A percentile compares a stretch with the other conserved stretches of the same genome.
Conservation (phyloP, 495 filamentous ascomycete genomes). For the Pseudomonodictys pantanalensis region DNA sequence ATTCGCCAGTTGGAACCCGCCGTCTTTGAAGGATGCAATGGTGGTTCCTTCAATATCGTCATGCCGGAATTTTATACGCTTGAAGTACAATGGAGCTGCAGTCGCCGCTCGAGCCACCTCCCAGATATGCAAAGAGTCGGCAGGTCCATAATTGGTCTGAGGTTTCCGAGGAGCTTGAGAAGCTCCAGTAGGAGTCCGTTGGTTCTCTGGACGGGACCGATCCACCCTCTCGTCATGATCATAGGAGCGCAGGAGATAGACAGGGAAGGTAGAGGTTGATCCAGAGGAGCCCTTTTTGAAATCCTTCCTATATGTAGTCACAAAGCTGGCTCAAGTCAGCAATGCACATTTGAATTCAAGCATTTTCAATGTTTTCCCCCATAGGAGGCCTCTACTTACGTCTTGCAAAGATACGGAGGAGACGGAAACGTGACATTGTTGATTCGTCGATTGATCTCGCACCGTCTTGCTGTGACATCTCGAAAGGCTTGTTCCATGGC, state of each 20-base stretch:
- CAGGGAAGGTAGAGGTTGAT: not conserved
- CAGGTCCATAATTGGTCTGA: not conserved
- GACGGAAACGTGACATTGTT: conserved; percentile 2
- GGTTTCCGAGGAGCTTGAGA: not conserved
- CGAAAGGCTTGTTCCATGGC: conserved; percentile 3
- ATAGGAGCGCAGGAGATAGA: conserved; percentile 8
- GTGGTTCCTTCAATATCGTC: not conserved
- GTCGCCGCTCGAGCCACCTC: conserved; percentile 11
- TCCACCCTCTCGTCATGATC: not conserved
- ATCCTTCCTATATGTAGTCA: not conserved
- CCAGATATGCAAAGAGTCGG: conserved; percentile 4
- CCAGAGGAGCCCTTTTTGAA: not conserved
- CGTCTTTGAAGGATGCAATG: not conserved
- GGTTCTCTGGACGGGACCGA: not conserved
- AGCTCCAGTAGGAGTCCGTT: not conserved
- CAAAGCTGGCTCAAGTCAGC: not conserved
- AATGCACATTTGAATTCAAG: too few relatives aligned
- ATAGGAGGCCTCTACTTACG: not conserved
- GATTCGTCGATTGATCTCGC: not conserved
- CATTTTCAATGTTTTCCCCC: not conserved
- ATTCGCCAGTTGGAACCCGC: conserved; percentile 7
- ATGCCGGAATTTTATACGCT: not conserved
- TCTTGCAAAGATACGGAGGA: not conserved
- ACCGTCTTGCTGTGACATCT: conserved; percentile 4
- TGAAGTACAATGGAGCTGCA: conserved; percentile 14